Conservation (phyloP, 345 rosid genomes). For the Salix caprea region DNA sequence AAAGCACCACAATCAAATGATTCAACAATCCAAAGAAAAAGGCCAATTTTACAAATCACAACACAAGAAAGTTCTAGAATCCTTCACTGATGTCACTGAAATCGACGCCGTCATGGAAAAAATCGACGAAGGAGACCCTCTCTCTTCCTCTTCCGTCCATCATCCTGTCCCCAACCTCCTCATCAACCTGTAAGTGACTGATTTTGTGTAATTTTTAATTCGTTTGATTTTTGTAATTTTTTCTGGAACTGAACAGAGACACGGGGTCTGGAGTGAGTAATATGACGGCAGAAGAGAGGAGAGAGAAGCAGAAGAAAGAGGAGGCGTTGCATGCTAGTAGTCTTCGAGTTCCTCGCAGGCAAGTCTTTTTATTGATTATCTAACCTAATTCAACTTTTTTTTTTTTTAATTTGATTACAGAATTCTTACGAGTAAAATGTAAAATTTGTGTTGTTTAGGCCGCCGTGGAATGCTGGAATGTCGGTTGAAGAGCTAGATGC, state of each 20-base stretch:
- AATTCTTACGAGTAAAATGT: background rate
- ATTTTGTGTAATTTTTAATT: background rate
- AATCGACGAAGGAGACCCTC: conserved; percentile 60
- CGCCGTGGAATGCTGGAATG: conserved; percentile 68
- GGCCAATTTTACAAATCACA: conserved; percentile 51
- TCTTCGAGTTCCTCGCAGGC: conserved; percentile 69
- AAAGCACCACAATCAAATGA: conserved; percentile 89
- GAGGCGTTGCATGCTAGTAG: conserved; percentile 62
- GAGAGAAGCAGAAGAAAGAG: conserved; percentile 55
- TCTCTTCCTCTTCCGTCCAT: conserved; percentile 25
- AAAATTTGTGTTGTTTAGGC: conserved; percentile 36
- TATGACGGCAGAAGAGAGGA: conserved; percentile 56
- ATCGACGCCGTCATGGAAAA: conserved; percentile 80
- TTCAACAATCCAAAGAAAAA: conserved; percentile 74
- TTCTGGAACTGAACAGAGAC: conserved; percentile 41
- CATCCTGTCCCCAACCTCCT: conserved; percentile 44
- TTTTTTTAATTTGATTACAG: background rate
- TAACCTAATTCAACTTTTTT: background rate
- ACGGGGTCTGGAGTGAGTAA: conserved; percentile 41
- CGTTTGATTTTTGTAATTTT: background rate
- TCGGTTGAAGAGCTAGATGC: conserved; percentile 64
- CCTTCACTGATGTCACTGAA: conserved; percentile 70
- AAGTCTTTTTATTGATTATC: conserved; percentile 5
- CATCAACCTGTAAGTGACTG: conserved; percentile 50
- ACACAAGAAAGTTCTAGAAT: conserved; percentile 72